These are phyloP conservation scores for Adenanthera pavonina DNA, from an alignment of 306 rosid species.

Conservation along the genomic window DNA sequence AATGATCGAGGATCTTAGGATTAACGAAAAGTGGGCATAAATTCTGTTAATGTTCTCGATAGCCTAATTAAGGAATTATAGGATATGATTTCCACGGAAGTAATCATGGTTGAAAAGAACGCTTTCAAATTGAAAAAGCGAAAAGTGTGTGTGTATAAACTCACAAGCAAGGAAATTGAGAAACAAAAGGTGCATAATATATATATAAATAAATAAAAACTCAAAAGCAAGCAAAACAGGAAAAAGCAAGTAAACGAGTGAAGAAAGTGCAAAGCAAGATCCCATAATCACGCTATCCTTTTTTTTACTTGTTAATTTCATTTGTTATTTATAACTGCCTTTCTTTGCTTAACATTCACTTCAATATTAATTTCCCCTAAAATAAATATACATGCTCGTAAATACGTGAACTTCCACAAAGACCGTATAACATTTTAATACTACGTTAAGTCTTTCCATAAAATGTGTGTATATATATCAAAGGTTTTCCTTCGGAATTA, in stretches of 20 bases:
- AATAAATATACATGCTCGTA: neutral
- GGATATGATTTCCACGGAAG: neutral
- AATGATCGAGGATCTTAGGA: neutral
- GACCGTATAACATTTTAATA: neutral
- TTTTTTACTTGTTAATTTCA: neutral
- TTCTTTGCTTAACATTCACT: neutral
- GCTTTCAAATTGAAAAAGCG: neutral
- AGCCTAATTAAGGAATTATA: neutral
- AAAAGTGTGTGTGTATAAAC: neutral
- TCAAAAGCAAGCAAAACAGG: neutral
- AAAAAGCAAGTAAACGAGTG: conserved; percentile 3
- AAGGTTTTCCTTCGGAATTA: neutral
- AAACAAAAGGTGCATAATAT: neutral
- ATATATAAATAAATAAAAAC: too few species aligned
- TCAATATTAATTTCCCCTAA: neutral
- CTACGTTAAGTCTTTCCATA: neutral
- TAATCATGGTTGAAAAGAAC: neutral
- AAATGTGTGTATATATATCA: neutral
- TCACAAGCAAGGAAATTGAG: neutral
- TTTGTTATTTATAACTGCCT: neutral
- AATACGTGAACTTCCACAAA: neutral
- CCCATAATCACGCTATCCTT: neutral
- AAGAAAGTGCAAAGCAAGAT: conserved; percentile 17
- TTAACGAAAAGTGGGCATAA: neutral
- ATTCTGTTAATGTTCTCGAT: neutral